These are phyloP conservation scores for Termitomyces sp. DNA, from an alignment of 768 basidiomycete genomes.

Conservation along the genomic window DNA sequence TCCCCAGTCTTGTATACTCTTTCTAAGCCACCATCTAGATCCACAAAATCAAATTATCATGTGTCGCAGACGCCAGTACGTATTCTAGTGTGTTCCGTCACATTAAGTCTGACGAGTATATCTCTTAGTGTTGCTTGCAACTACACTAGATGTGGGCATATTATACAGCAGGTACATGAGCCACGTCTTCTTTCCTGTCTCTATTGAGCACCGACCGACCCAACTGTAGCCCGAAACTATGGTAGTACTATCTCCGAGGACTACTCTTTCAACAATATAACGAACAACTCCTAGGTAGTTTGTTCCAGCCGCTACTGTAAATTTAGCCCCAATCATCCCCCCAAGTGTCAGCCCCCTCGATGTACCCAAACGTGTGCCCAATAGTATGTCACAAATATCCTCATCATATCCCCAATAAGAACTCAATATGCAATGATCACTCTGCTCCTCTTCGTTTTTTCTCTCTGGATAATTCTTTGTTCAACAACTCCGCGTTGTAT, in stretches of 20 bases:
- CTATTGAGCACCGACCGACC: background rate
- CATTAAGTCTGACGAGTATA: background rate
- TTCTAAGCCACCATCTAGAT: background rate
- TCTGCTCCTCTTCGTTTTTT: background rate
- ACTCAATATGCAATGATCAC: background rate
- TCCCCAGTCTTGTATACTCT: background rate
- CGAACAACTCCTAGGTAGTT: background rate
- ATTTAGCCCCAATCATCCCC: conserved; percentile 49
- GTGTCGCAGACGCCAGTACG: background rate
- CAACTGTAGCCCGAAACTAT: background rate
- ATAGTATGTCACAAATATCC: conserved; percentile 29
- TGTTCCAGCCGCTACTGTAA: conserved; percentile 29
- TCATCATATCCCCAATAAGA: background rate
- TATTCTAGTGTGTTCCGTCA: background rate
- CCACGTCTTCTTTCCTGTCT: background rate
- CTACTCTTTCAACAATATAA: background rate
- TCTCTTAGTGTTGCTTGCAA: background rate
- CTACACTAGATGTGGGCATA: background rate
- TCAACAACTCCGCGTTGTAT: background rate
- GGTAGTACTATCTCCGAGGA: background rate
- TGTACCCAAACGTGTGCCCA: conserved; percentile 39
- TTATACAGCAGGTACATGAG: background rate
- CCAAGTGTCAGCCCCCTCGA: conserved; percentile 29
- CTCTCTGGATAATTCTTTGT: too few relatives aligned
- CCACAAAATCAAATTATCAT: background rate